A percentile compares a stretch with the other conserved stretches of the same genome.
Evolutionary conservation across 345 rosid species (phyloP).

Genomic region (Lagerstroemia speciosa): DNA sequence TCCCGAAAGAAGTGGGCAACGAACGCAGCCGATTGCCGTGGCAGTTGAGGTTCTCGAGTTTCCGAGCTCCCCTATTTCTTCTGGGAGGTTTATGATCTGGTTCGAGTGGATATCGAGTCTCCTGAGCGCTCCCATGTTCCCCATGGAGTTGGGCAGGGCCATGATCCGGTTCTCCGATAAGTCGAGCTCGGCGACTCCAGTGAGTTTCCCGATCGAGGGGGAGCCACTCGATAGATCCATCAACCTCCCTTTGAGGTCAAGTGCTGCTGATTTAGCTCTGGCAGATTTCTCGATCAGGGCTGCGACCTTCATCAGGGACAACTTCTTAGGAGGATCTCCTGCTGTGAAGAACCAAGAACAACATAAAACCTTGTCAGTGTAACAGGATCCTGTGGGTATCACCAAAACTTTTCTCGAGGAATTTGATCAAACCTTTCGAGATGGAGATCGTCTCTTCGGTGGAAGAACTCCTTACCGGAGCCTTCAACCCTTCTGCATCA

Average conservation of each 20-base stretch:
- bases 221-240: slow-evolving; percentile 61
- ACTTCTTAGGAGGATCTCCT: slow-evolving; percentile 25
- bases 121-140: slow-evolving; percentile 31
- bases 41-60: slow-evolving; percentile 41
- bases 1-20: slow-evolving; percentile 43
- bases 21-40: slow-evolving; percentile 43
- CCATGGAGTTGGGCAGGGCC: slow-evolving; percentile 47
- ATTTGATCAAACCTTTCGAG: not conserved
- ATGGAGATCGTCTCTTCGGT: slow-evolving; percentile 5
- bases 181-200: slow-evolving; percentile 32
- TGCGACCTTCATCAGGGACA: slow-evolving; percentile 51
- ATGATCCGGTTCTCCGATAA: slow-evolving; percentile 50
- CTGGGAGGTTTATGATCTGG: slow-evolving; percentile 53
- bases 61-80: slow-evolving; percentile 41
- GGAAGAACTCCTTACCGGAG: slow-evolving; percentile 34
- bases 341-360: slow-evolving; percentile 24
- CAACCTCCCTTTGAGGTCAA: slow-evolving; percentile 53
- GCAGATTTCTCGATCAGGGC: slow-evolving; percentile 46
- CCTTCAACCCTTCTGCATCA: slow-evolving; percentile 15
- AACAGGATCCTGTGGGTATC: too few relatives aligned
- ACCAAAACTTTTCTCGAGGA: too few relatives aligned
- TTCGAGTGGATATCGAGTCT: slow-evolving; percentile 55
- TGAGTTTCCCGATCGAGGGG: slow-evolving; percentile 55
- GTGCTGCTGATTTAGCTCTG: slow-evolving; percentile 26
- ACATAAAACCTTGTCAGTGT: slow-evolving; percentile 6